Evolutionary conservation across 2,329 filamentous ascomycete species (phyloP), one percentile per base, ranked within the genome.

Genomic region (Trichoderma koningii): DNA sequence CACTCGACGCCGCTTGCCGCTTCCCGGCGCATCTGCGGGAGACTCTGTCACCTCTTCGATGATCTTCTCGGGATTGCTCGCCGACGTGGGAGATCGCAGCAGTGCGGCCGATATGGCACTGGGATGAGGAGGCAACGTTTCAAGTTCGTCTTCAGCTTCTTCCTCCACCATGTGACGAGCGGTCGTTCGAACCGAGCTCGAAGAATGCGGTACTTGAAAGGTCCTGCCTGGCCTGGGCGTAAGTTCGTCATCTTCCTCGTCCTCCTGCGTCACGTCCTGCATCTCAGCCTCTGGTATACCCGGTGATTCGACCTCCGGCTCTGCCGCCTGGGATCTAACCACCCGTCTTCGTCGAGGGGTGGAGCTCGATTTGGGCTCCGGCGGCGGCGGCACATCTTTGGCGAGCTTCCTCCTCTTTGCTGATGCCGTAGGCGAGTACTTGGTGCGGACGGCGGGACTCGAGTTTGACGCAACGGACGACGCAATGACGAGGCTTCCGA

Each of bases 11-110:
- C 83, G 75, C 9, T 78, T 79, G 1, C 84, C 85, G 68, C 83
- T 87, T 2, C 85, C 85, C 1, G 85, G 85, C 15, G 83, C 84
- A 68, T 83, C 73, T 9, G 70, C 74, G 0, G 86, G 85, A 64
- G 84, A 86, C 70, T 87, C 74, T 34, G 67, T 70, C 3, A 73
- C 69, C 56, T 73, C 69, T 26, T 72, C 73, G 5, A 70, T 52
- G 0, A 69, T 64, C 2, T 51, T 59, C 1, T 59, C 55, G 5
- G 71, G 67, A 5, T 60, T n/a, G 4, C 63, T 70, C 30, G 48
- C 19, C 17, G 59, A 62, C n/a, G 47, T 45, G 1, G 66, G 64
- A 12, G 69, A 69, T 28, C n/a, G 52, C 55, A 63, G 50, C 65
- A 30, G 66, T 51, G 60, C 59, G 7, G 67, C 69, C 45, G 28